These are phyloP conservation scores for Alternaria longipes DNA, from an alignment of 2,329 filamentous ascomycete genomes.

Conservation along the genomic window DNA sequence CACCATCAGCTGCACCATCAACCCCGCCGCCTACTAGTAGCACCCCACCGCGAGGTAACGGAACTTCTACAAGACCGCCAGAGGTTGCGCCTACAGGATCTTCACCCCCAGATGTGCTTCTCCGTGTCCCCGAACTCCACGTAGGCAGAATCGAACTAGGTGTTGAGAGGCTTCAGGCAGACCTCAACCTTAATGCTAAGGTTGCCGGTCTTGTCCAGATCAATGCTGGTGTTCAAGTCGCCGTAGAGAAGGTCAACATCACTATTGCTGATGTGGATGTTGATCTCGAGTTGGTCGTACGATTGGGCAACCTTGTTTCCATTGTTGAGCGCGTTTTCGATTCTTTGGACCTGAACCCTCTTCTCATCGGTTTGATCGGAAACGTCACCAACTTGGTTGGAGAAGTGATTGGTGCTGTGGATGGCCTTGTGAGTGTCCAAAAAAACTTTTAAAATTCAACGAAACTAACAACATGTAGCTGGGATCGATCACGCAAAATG, in stretches of 20 bases:
- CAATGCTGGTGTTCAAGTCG: constrained; percentile 60
- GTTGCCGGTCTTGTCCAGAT: constrained; percentile 66
- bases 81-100: constrained; percentile 32
- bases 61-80: constrained; percentile 33
- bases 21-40: constrained; percentile 43
- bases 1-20: constrained; percentile 15
- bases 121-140: constrained; percentile 66
- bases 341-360: constrained; percentile 68
- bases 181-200: constrained; percentile 68
- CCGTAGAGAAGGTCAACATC: constrained; percentile 64
- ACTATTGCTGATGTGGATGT: constrained; percentile 69
- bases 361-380: constrained; percentile 66
- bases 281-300: constrained; percentile 67
- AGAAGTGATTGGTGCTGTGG: constrained; percentile 65
- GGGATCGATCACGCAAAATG: constrained; percentile 66
- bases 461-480: constrained; percentile 42
- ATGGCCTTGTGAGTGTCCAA: constrained; percentile 55
- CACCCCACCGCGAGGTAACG: constrained; percentile 27
- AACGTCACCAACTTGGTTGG: constrained; percentile 63
- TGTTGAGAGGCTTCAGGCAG: constrained; percentile 67
- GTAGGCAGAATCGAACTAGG: constrained; percentile 68
- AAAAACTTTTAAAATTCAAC: not conserved
- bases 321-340: constrained; percentile 70
- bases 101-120: constrained; percentile 64
- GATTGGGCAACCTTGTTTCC: constrained; percentile 67